Conservation (phyloP, 1,284 basidiomycete genomes). For the Trametes versicolor region DNA sequence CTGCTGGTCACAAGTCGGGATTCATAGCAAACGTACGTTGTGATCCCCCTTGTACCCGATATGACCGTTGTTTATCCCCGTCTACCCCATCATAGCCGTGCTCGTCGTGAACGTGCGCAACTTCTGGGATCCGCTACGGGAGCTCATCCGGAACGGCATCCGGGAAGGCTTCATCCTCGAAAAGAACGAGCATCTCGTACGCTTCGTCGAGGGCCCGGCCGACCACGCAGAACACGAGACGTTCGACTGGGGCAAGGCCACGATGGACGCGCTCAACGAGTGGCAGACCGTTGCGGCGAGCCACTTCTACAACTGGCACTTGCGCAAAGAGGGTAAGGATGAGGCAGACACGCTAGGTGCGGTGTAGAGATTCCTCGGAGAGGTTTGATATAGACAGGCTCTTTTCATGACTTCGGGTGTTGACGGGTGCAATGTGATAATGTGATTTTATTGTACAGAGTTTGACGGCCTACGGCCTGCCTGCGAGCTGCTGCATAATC, state of each 20-base stretch:
- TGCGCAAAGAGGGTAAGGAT: constrained; percentile 35
- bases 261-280: constrained; percentile 68
- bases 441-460: no score
- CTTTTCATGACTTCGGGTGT: background rate
- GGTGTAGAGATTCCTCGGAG: background rate
- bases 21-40: constrained; percentile 83
- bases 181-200: constrained; percentile 65
- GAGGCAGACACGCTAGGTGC: constrained; percentile 29
- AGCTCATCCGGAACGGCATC: constrained; percentile 74
- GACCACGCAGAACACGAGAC: constrained; percentile 61
- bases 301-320: constrained; percentile 43
- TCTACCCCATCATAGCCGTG: constrained; percentile 60
- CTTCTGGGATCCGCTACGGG: constrained; percentile 84
- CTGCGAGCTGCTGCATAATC: no score
- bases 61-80: constrained; percentile 6
- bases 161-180: constrained; percentile 80
- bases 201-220: constrained; percentile 78
- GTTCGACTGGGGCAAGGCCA: constrained; percentile 83
- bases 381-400: background rate
- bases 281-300: constrained; percentile 58
- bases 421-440: background rate
- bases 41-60: background rate
- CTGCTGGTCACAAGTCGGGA: constrained; percentile 92
- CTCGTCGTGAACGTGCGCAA: constrained; percentile 84
- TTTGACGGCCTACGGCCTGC: no score